Base-by-base conservation (phyloP, 2,329 filamentous ascomycete species). In the Alternaria angustiovoidea region DNA sequence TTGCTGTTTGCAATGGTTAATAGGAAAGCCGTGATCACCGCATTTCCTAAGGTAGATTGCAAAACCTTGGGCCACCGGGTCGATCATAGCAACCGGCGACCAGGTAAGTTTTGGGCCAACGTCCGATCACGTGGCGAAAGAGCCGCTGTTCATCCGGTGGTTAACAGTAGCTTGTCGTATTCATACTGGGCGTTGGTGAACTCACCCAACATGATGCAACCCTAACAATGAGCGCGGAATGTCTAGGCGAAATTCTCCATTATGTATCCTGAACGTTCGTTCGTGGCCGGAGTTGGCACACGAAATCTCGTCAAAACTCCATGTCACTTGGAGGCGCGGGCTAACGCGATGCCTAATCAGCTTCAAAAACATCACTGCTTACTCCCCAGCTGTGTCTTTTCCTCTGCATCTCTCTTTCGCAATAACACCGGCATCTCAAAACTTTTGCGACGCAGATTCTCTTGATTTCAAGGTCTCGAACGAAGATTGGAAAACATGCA, bases 111-210 rank as follows among this genome's bases (percentile, higher is more conserved):
- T 36, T 48, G 28, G 46, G 46, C 18, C 12, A 48, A n/a, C 18
- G 30, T 48, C 46, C 46, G 46, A 34, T 48, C 46, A 48, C 30
- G 30, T 48, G 30, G 30, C 30, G 18, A 32, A 38, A 32, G 36
- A 42, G 28, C 54, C 44, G 54, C 20, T 51, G 14, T 56, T 56
- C 54, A 57, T 28, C 54, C 46, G 54, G 54, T 57, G 54, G 54
- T 28, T 57, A 43, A 43, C 38, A 36, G 18, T 30, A 20, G 20
- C 24, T 38, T 28, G 41, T 36, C 30, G 30, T n/a, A 0, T 48
- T 36, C 7, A 36, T 26, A 20, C 32, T 22, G 34, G 4, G 34
- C 34, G 46, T 9, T 12, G 34, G 12, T 34, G 6, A 34, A 22
- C 16, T 20, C 18, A 14, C 46, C 7, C 22, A 48, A 5, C 12